Base-by-base conservation (phyloP, 1,284 basidiomycete genomes). In the Meira nashicola region DNA sequence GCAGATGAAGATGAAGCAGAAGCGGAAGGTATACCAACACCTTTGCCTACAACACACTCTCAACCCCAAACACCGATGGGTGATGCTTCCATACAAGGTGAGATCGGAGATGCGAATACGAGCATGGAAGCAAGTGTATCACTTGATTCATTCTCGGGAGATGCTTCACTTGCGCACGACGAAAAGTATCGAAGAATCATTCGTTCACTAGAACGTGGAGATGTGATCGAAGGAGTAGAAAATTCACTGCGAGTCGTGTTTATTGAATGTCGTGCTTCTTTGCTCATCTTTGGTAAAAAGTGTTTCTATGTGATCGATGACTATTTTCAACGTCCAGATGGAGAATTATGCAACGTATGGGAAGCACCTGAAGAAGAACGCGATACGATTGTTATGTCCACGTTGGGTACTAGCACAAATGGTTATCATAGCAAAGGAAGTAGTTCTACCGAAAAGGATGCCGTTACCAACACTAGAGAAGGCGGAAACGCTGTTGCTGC, bases 261-360 rank as follows among this genome's bases (percentile, higher is more conserved):
- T 39, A 70, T 72, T 49, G 70, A 63, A 44, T 64, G 68, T n/a
- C 53, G 71, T 87, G 90, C 91, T 58, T 90, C 92, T 1, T 82
- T 96, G 8, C 82, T 95, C 23, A 92, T 96, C 52, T 83, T 92
- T 25, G 92, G 92, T 15, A 83, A 84, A 54, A 87, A 85, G 3
- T 89, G 92, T 71, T 79, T 96, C 7, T 96, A 96, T 71, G 87
- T 96, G 81, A 81, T 96, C 14, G 92, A 96, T 71, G 92, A 92
- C 6, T 82, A 95, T n/a, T 88, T 94, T 14, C 89, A 94, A 77
- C 87, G 86, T 55, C 85, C 88, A 9, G 85, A 87, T 47, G 92
- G 91, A 0, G 92, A 94, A 76, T 86, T 96, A 39, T 87, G 95
- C 52, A 90, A 92, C 69, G 89, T 89, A 1, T 85, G 85, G 65